A percentile compares a stretch with the other conserved stretches of the same genome.
Evolutionary conservation across 768 basidiomycete species (phyloP).

Genomic region (Lanmaoa pseudosensibilis): DNA sequence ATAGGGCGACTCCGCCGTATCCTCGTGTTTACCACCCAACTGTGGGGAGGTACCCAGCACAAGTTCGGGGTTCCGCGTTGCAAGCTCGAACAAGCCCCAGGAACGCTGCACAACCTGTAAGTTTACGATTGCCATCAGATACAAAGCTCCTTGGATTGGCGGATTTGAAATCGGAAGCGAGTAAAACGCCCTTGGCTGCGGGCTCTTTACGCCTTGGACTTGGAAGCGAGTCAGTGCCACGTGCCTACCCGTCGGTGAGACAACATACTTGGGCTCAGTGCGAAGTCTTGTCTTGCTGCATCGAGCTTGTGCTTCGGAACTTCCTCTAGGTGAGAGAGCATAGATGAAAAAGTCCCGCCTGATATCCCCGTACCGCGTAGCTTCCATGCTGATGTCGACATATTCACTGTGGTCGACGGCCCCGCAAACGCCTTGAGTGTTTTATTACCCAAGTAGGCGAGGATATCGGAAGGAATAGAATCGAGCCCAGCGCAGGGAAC

Average conservation of each 20-base stretch:
- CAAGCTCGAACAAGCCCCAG: slow-evolving; percentile 50
- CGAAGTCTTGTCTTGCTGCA: slow-evolving; percentile 37
- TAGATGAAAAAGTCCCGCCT: slow-evolving; percentile 38
- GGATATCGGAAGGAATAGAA: slow-evolving; percentile 73
- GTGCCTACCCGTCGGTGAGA: background rate
- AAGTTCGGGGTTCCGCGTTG: slow-evolving; percentile 17
- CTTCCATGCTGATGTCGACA: slow-evolving; percentile 53
- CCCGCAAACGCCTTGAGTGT: slow-evolving; percentile 55
- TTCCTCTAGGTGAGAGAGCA: slow-evolving; percentile 35
- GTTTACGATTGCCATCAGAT: slow-evolving; percentile 47
- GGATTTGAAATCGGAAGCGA: slow-evolving; percentile 37
- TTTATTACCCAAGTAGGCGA: slow-evolving; percentile 66
- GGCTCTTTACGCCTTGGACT: slow-evolving; percentile 36
- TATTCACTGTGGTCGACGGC: slow-evolving; percentile 41
- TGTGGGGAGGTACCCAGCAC: slow-evolving; percentile 12
- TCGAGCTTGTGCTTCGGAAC: slow-evolving; percentile 31
- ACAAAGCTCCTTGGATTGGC: slow-evolving; percentile 40
- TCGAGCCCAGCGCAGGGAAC: slow-evolving; percentile 79
- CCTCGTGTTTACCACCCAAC: slow-evolving; percentile 18
- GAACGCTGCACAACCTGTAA: slow-evolving; percentile 53
- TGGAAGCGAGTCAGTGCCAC: slow-evolving; percentile 3
- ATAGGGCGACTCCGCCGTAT: slow-evolving; percentile 41
- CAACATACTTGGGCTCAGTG: slow-evolving; percentile 44
- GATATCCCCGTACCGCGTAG: slow-evolving; percentile 36
- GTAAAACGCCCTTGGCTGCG: slow-evolving; percentile 33